Conservation (phyloP, 139 green algal genomes). For the Chlorella sp. region DNA sequence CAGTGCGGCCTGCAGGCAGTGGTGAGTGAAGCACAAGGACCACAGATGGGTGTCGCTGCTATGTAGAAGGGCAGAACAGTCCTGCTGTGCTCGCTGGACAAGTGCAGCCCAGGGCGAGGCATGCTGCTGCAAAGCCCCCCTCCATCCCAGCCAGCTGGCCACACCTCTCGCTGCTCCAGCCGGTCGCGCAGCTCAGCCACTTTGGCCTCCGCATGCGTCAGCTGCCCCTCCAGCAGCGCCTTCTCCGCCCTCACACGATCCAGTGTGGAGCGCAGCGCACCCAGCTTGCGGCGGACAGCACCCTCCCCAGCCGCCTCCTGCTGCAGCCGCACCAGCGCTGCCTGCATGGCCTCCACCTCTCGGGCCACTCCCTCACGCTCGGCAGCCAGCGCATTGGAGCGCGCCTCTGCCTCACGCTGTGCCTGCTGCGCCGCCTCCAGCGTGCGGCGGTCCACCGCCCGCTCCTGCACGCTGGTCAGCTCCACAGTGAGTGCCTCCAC, state of each 20-base stretch:
- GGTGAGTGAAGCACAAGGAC: background rate
- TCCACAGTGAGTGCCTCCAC: slow-evolving; percentile 32
- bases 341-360: slow-evolving; percentile 40
- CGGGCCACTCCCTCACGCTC: slow-evolving; percentile 9
- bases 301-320: slow-evolving; percentile 16
- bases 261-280: slow-evolving; percentile 2
- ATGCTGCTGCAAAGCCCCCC: background rate
- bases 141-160: background rate
- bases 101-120: too few relatives aligned
- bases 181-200: slow-evolving; percentile 44
- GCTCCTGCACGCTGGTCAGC: slow-evolving; percentile 26
- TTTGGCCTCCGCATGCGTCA: slow-evolving; percentile 40
- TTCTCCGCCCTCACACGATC: slow-evolving; percentile 28
- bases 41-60: too few relatives aligned
- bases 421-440: slow-evolving; percentile 23
- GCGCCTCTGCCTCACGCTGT: slow-evolving; percentile 8
- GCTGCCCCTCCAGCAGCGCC: slow-evolving; percentile 38
- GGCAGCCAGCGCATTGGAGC: slow-evolving; percentile 1
- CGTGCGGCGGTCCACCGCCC: background rate
- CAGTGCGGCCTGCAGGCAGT: slow-evolving; percentile 21
- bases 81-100: too few relatives aligned
- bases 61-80: too few relatives aligned
- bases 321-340: slow-evolving; percentile 35
- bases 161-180: slow-evolving; percentile 25
- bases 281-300: slow-evolving; percentile 1